Conservation (phyloP, 331 rosid species). For the Cydonia oblonga region DNA sequence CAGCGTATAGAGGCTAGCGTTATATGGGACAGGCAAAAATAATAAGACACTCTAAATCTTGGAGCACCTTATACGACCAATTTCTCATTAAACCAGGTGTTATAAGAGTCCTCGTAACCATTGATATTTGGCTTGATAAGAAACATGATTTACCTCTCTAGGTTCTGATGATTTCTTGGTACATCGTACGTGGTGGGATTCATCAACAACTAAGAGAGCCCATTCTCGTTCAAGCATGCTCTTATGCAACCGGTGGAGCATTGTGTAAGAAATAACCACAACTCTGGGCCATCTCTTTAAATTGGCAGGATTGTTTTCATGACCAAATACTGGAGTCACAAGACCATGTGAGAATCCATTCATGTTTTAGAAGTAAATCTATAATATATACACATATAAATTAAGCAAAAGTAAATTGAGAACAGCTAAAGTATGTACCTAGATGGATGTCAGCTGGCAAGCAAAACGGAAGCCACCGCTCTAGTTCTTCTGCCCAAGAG, state of each 20-base stretch:
- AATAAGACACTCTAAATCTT: background rate
- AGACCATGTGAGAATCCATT: slow-evolving; percentile 7
- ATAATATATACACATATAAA: background rate
- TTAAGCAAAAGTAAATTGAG: background rate
- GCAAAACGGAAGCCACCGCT: slow-evolving; percentile 86
- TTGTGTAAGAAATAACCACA: slow-evolving; percentile 86
- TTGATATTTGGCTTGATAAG: background rate
- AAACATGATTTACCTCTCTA: slow-evolving; percentile 51
- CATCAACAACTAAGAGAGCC: slow-evolving; percentile 87
- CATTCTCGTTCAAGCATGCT: slow-evolving; percentile 76
- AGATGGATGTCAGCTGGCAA: slow-evolving; percentile 82
- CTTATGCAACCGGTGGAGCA: slow-evolving; percentile 80
- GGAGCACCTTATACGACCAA: background rate
- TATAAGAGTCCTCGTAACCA: background rate
- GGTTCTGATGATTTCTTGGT: slow-evolving; percentile 70
- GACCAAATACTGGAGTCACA: slow-evolving; percentile 71
- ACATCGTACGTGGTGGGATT: slow-evolving; percentile 88
- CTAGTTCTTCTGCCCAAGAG: slow-evolving; percentile 96
- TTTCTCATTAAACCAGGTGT: background rate
- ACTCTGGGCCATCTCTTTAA: slow-evolving; percentile 61
- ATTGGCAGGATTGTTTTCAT: slow-evolving; percentile 63
- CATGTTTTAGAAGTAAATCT: background rate
- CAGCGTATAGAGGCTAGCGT: background rate
- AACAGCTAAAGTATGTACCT: slow-evolving; percentile 33
- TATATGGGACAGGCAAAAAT: background rate